Evolutionary conservation across 805 yeast species (phyloP).

Genomic region (Saccharomycopsis javanensis): DNA sequence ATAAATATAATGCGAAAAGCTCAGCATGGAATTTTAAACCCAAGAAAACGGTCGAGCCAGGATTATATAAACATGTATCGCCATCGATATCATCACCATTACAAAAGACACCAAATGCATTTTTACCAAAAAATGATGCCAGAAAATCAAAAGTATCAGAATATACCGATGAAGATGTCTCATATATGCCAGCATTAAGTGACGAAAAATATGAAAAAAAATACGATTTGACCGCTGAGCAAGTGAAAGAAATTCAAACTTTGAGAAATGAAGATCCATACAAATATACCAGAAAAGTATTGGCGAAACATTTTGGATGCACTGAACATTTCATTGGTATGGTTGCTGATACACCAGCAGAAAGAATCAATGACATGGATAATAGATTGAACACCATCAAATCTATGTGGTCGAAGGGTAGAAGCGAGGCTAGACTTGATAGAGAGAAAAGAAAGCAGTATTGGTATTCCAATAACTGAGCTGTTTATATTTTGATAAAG

Average conservation of each 20-base stretch:
- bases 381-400: slow-evolving; percentile 37
- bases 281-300: slow-evolving; percentile 49
- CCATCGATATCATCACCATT: slow-evolving; percentile 19
- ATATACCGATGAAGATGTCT: slow-evolving; percentile 25
- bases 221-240: slow-evolving; percentile 48
- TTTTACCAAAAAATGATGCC: slow-evolving; percentile 53
- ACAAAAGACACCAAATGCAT: slow-evolving; percentile 52
- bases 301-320: slow-evolving; percentile 52
- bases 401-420: slow-evolving; percentile 39
- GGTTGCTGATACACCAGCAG: slow-evolving; percentile 36
- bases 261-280: slow-evolving; percentile 51
- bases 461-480: slow-evolving; percentile 46
- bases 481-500: neutral
- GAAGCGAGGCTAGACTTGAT: slow-evolving; percentile 43
- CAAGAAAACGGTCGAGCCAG: slow-evolving; percentile 13
- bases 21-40: slow-evolving; percentile 18
- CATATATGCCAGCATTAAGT: slow-evolving; percentile 31
- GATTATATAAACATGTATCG: slow-evolving; percentile 17
- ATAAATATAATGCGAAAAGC: slow-evolving; percentile 14
- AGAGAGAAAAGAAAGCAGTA: slow-evolving; percentile 46
- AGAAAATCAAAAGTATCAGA: slow-evolving; percentile 32
- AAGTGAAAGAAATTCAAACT: slow-evolving; percentile 45
- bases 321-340: slow-evolving; percentile 44
- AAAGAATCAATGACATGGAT: slow-evolving; percentile 37
- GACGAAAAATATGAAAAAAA: slow-evolving; percentile 30